These are phyloP conservation scores for Acrodontium crateriforme DNA, from an alignment of 2,329 filamentous ascomycete species.

Conservation along the genomic window DNA sequence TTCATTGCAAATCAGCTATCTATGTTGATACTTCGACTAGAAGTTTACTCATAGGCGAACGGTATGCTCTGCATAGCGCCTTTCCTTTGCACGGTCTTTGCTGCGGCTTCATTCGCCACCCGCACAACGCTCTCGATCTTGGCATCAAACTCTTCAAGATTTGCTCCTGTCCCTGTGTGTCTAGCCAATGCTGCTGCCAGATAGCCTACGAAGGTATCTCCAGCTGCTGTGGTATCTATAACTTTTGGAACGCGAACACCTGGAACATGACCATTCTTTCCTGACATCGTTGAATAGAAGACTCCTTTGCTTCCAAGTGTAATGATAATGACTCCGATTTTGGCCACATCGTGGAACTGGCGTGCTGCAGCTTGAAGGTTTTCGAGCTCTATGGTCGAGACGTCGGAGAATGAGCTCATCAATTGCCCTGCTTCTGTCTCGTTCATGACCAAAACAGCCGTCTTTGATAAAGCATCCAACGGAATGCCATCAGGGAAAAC, in stretches of 20 bases:
- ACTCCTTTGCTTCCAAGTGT: constrained; percentile 54
- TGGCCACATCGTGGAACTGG: too few relatives aligned
- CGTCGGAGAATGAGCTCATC: too few relatives aligned
- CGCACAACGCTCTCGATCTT: too few relatives aligned
- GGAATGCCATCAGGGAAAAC: too few relatives aligned
- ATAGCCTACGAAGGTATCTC: constrained; percentile 93
- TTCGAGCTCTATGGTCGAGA: neutral
- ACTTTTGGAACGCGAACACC: constrained; percentile 64
- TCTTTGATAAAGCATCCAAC: too few relatives aligned
- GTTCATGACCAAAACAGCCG: constrained; percentile 79
- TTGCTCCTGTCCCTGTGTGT: too few relatives aligned
- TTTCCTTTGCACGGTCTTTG: constrained; percentile 49
- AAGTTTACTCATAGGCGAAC: constrained; percentile 47
- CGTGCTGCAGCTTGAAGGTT: too few relatives aligned
- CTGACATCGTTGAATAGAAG: constrained; percentile 16
- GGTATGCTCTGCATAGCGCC: constrained; percentile 57
- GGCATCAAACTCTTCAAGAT: too few relatives aligned
- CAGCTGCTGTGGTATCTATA: constrained; percentile 85
- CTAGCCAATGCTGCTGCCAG: too few relatives aligned
- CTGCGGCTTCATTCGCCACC: too few relatives aligned
- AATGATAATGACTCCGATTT: constrained; percentile 71
- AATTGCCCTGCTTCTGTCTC: constrained; percentile 84
- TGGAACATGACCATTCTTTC: constrained; percentile 11
- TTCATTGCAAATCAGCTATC: too few relatives aligned
- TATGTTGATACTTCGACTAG: too few relatives aligned